Percentiles rank a stretch among this genome's conserved stretches.
These are phyloP conservation scores for Saccharomyces mikatae DNA, from an alignment of 805 yeast species.

Conservation along the genomic window DNA sequence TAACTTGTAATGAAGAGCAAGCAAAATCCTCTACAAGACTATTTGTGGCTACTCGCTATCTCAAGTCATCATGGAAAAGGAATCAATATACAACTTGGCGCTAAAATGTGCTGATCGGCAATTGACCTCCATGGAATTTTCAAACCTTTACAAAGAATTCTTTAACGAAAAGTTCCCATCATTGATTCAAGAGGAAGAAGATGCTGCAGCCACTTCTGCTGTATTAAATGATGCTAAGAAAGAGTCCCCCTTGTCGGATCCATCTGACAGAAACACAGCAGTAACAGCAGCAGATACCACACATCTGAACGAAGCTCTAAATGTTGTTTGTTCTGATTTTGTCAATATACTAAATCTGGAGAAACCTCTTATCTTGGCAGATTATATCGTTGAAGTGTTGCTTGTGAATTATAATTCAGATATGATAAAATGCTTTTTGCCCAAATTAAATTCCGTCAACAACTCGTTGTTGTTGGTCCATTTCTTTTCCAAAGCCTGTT, in stretches of 20 bases:
- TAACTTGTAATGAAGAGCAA: not conserved
- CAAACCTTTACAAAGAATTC: conserved; percentile 28
- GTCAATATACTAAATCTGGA: conserved; percentile 16
- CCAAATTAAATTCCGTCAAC: conserved; percentile 15
- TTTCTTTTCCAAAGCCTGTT: conserved; percentile 23
- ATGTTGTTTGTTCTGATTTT: conserved; percentile 12
- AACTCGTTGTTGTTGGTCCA: conserved; percentile 16
- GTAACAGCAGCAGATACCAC: conserved; percentile 6
- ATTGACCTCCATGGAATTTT: conserved; percentile 22
- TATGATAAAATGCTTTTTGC: conserved; percentile 18
- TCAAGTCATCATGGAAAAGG: conserved; percentile 9
- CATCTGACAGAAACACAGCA: not conserved
- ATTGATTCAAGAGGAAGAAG: conserved; percentile 12
- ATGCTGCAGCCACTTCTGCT: not conserved
- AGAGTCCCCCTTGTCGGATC: not conserved
- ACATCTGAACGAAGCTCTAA: not conserved
- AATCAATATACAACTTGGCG: conserved; percentile 20
- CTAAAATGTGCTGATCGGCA: conserved; percentile 25
- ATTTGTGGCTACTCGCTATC: not conserved
- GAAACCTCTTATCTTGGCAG: conserved; percentile 16
- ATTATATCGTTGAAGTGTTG: conserved; percentile 24
- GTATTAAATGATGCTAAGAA: conserved; percentile 7
- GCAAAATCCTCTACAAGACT: not conserved
- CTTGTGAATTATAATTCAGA: conserved; percentile 26
- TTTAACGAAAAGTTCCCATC: conserved; percentile 23